Evolutionary conservation across 495 filamentous ascomycete genomes (phyloP), one percentile per base, ranked within the genome.

Genomic region (Entonaema liquescens): DNA sequence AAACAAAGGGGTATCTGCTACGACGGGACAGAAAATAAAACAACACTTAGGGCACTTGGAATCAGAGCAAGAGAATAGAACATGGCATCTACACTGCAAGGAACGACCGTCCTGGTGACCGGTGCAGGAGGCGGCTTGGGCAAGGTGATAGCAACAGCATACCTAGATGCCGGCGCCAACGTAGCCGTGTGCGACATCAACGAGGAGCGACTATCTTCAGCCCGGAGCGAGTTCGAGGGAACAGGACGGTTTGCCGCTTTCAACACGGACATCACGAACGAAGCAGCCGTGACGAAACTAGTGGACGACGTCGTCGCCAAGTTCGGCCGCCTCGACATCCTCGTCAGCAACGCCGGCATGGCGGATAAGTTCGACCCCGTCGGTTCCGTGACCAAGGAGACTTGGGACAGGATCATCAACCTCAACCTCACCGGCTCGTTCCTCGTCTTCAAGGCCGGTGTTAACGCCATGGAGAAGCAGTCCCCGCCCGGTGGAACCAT

Each of bases 351-450:
- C 68, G 85, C 83, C 25, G 85, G 81, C 65, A 74, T 83, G 67
- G 83, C 83, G 81, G 85, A 86, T 69, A 80, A 78, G 64, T 87
- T 89, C 64, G 83, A 85, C 35, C 84, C 86, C 28, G 83, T 85
- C 12, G 87, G 85, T 19, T 80, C 82, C 33, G 72, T 85, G 59
- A 81, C 82, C 47, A 80, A 79, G 59, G 80, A 78, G 26, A 65
- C 83, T 5, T 90, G 87, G 89, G 81, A 91, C 71, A 79, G 78
- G 9, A 83, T 90, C 11, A 81, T 91, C 62, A 80, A 79, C 42
- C 74, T 90, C 64, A 91, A 90, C 72, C 78, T 90, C 13, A 89
- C 85, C 31, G 89, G 86, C 0, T 84, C 88, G 7, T 86, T 86
- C 65, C 65, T 88, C 59, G 65, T 81, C 63, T 85, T 81, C 65